Evolutionary conservation across 2,329 filamentous ascomycete species (phyloP), one percentile per base, ranked within the genome.

Genomic region (Bipolaris oryzae): DNA sequence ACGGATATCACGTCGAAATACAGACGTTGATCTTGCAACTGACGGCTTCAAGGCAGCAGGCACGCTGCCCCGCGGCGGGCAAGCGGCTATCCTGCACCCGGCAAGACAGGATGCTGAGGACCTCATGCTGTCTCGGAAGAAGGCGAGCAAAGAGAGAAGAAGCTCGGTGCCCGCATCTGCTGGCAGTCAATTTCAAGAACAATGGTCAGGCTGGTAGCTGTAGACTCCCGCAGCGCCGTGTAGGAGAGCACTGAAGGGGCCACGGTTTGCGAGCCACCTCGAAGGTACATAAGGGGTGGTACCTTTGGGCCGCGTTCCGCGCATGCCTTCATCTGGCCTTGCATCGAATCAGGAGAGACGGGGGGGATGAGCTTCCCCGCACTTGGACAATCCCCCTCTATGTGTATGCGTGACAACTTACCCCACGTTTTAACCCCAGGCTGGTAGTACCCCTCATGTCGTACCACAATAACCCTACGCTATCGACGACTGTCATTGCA

Each of bases 81-180:
- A 62, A 61, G 63, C 52, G 62, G 70, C 66, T 55, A 68, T 57
- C 58, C 71, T 62, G 55, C 56, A 70, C 59, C 68, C 70, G 21
- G 58, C 62, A 48, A 71, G 61, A 50, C 67, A 70, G 61, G 62
- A 64, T 21, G 66, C 47, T 33, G 64, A 55, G 48, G 67, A 55
- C 56, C 63, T 74, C 73, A 75, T 76, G 64, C 61, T 72, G 70
- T 61, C 57, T 65, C 57, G 55, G 57, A 63, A 50, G 54, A 51
- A 46, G 57, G 50, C 60, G 61, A 60, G 61, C 64, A 61, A 63
- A 61, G 58, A 60, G 58, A 55, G 56, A 58, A 58, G 56, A 58
- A 55, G 53, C 56, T 55, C 53, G 52, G 48, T 57, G 68, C 70
- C 71, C 70, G 70, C 73, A 75, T 75, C 73, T 74, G 70, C 62